Base-by-base conservation (phyloP, 805 yeast genomes). In the Tetrapisispora pingtungensis region DNA sequence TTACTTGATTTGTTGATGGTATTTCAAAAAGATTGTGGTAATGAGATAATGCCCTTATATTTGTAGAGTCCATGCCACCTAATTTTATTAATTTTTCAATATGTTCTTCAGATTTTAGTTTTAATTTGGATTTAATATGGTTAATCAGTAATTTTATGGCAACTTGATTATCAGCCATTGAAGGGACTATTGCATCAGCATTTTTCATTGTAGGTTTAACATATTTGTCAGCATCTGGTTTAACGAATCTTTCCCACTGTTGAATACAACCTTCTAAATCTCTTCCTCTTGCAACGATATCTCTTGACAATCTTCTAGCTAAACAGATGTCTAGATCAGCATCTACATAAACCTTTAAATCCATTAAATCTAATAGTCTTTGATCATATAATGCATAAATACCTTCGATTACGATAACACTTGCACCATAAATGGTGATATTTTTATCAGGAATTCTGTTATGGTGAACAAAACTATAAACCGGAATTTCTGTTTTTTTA, bases 281-380 rank as follows among this genome's bases (percentile, higher is more conserved):
- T 47, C 98, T 70, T 1, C 95, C 96, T 48, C 98, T 70, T 48
- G 81, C 79, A 13, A 84, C 71, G 43, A 87, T 88, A 61, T 93
- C 98, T 56, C 98, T 72, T 4, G 85, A 78, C 36, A 93, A 67
- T 54, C 98, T 71, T 55, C 98, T 72, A 4, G 96, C 89, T 53
- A 93, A 71, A 63, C 98, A 93, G 14, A 90, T 76, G 59, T 93
- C 98, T 52, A 88, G 70, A 56, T 89, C 97, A 2, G 97, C 93
- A 53, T 90, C 97, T 3, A 93, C 97, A 61, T 79, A 93, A 17
- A 90, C 77, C 62, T 84, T 90, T 47, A 87, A 70, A 56, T 90
- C 95, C 82, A 89, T 83, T 56, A 88, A 57, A 12, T 75, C 81
- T 43, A 82, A 64, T 15, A 93, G 64, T 35, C 88, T 72, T 39